Evolutionary conservation across 2,329 filamentous ascomycete genomes (phyloP), one percentile per base, ranked within the genome.

Genomic region (Botrytis sinoallii): DNA sequence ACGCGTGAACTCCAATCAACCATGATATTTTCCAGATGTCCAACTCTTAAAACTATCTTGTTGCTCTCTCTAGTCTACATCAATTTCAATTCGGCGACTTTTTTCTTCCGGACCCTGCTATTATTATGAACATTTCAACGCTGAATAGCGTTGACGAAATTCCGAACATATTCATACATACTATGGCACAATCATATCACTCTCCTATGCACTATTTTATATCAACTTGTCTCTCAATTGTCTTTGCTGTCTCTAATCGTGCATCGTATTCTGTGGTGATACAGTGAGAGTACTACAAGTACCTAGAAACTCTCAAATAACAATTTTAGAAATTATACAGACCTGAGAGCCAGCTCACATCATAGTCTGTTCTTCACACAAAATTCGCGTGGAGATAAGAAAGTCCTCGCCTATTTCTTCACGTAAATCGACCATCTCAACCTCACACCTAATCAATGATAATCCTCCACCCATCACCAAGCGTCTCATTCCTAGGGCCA

Each of bases 391-490:
- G 7, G 12, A n/a, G 0, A 55, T 16, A 2, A 55, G 25, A 55
- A n/a, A 1, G 2, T 16, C 10, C 48, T 55, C 25, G 6, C n/a
- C 12, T 55, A 55, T 16, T 52, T 16, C 25, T n/a, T 7, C 12
- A 55, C 25, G 1, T n/a, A 14, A 52, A n/a, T 6, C 25, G 7
- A 14, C 29, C 29, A 35, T 66, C 29, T 32, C 44, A 25, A 16
- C 22, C 5, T 52, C 1, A 25, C 22, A n/a, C 29, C 38, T 71
- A 71, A 2, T 65, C 69, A 48, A 71, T 64, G 3, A 71, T 71
- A 40, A 71, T 38, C 18, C 69, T 46, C 69, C 69, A 71, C 3
- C 69, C 69, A 71, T 71, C 69, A 29, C 59, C 59, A 52, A 71
- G 59, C 20, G 18, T 65, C 32, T 65, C 70, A 52, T 38, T 38